Percentiles rank a stretch among this genome's conserved stretches.
Conservation (phyloP, 495 filamentous ascomycete genomes). For the Daldinia caldariorum region DNA sequence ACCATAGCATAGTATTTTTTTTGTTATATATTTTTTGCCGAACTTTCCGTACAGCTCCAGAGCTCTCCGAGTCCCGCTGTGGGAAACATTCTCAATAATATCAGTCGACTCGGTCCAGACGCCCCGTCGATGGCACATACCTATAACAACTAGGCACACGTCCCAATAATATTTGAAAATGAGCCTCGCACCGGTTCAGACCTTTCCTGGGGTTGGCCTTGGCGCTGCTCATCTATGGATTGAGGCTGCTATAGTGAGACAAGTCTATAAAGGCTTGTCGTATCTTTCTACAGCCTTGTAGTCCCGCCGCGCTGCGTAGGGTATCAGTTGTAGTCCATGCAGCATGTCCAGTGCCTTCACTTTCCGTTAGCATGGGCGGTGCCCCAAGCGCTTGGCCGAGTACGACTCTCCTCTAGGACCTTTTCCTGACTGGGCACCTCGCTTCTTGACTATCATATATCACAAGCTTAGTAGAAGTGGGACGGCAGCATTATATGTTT, state of each 20-base stretch:
- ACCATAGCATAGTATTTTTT: background rate
- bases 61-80: background rate
- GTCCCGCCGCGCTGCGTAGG: constrained; percentile 29
- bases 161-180: constrained; percentile 1
- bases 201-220: constrained; percentile 36
- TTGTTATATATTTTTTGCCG: background rate
- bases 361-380: background rate
- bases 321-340: background rate
- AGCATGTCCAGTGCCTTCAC: background rate
- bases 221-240: constrained; percentile 11
- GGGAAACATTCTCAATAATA: background rate
- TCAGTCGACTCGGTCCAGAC: background rate
- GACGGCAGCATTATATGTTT: background rate
- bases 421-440: constrained; percentile 15
- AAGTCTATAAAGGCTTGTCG: constrained; percentile 2
- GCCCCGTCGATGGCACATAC: constrained; percentile 3
- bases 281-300: constrained; percentile 6
- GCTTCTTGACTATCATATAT: constrained; percentile 2
- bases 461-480: constrained; percentile 2
- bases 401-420: background rate
- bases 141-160: background rate
- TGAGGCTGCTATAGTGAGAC: background rate
- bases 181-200: constrained; percentile 20
- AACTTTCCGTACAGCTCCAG: background rate
- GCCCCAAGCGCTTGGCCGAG: background rate